These are phyloP conservation scores for Rhynchospora breviuscula DNA, from an alignment of 176 grass and related monocot genomes.

Conservation along the genomic window DNA sequence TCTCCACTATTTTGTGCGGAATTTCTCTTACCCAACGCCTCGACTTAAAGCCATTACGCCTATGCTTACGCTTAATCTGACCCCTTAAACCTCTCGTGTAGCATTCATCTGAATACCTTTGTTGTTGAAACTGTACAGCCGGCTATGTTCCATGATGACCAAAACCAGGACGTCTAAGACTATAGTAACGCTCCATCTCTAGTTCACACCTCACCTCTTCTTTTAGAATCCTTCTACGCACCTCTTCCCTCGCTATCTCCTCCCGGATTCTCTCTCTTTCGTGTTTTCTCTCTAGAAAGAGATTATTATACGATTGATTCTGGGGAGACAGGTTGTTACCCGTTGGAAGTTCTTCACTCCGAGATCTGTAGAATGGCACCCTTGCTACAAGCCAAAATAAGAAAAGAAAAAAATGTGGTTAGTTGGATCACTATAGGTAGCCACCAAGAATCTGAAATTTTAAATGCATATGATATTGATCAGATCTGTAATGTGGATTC, in stretches of 20 bases:
- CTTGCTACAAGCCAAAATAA: background rate
- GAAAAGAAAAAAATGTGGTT: background rate
- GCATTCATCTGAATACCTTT: background rate
- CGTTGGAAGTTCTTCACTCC: background rate
- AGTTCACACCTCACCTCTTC: conserved; percentile 35
- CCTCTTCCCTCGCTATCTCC: conserved; percentile 31
- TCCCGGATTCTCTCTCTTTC: conserved; percentile 34
- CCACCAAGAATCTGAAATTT: background rate
- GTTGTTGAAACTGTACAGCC: background rate
- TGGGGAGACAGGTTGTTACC: background rate
- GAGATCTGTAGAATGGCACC: background rate
- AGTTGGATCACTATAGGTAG: background rate
- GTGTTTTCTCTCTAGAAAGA: background rate
- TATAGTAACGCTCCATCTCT: conserved; percentile 7
- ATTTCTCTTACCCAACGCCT: background rate
- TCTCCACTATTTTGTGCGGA: conserved; percentile 8
- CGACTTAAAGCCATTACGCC: background rate
- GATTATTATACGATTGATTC: background rate
- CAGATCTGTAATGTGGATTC: background rate
- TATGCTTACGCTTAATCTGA: background rate
- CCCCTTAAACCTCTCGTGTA: background rate
- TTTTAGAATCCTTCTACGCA: conserved; percentile 24
- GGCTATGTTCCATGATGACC: background rate
- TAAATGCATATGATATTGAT: background rate
- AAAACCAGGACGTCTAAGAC: background rate